Base-by-base conservation (phyloP, 2,329 filamentous ascomycete genomes). In the Phialophora verrucosa region DNA sequence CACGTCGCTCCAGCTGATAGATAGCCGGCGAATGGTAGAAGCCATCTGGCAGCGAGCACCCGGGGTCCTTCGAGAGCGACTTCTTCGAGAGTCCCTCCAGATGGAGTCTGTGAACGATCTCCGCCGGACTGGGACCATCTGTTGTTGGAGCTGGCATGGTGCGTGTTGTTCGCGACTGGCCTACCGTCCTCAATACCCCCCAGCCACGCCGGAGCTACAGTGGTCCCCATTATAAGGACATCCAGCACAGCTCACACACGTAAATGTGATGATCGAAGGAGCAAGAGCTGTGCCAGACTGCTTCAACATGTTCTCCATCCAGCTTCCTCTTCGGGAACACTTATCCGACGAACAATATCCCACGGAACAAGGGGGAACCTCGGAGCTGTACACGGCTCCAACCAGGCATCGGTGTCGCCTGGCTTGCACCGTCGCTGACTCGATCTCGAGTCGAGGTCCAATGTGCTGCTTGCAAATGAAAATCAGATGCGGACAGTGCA, bases 1-100 rank as follows among this genome's bases (percentile, higher is more conserved):
- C 81, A 59, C 80, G 75, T 49, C 81, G 75, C 72, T 84, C 83
- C 61, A 84, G 76, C 59, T 83, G 79, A 74, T 84, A 84, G 20
- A 84, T 75, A 10, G 80, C 75, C 29, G 73, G 69, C 64, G 80
- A 84, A 69, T 80, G 79, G 65, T 84, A 84, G 82, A 83, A 84
- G 0, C 81, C 83, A 29, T 82, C 81, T n/a, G 83, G 83, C 49
- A 84, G 74, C 17, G 67, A 64, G 32, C 47, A 35, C 5, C 59
- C 42, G 3, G 66, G 17, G n/a, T 69, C 64, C 5, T 64, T 69
- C 10, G 64, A 62, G 53, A 69, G 62, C 17, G 31, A 25, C 62
- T 69, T 69, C 20, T 53, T 35, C 4, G 64, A 62, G 10, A 69
- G 47, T 23, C 64, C 64, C 25, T 64, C 27, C 27, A 69, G 12